Evolutionary conservation across 495 filamentous ascomycete species (phyloP).

Genomic region (Hypoxylon fuscum): DNA sequence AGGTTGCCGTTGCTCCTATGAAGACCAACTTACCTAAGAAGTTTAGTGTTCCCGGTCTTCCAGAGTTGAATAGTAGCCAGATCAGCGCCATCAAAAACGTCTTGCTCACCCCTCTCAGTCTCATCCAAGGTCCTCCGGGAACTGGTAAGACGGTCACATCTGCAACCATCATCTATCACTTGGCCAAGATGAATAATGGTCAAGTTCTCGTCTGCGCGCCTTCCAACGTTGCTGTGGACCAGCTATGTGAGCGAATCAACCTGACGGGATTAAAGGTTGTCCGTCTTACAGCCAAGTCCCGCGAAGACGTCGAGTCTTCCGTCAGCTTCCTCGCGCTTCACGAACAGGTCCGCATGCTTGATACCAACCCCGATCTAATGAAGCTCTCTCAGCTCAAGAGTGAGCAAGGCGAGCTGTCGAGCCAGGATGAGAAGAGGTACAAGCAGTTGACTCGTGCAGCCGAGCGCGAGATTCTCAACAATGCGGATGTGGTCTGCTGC

Average conservation of each 20-base stretch:
- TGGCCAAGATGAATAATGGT: conserved; percentile 93
- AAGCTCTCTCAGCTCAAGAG: conserved; percentile 92
- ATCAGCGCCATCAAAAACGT: conserved; percentile 98
- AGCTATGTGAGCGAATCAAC: conserved; percentile 97
- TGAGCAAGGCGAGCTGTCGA: conserved; percentile 90
- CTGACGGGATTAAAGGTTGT: conserved; percentile 94
- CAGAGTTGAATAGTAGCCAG: conserved; percentile 94
- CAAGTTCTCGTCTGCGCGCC: conserved; percentile 97
- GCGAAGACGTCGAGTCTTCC: conserved; percentile 96
- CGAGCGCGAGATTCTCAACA: conserved; percentile 93
- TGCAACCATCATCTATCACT: conserved; percentile 97
- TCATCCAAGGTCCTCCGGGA: conserved; percentile 97
- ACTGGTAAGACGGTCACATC: conserved; percentile 99
- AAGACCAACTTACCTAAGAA: conserved; percentile 97
- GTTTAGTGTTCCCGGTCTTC: conserved; percentile 93
- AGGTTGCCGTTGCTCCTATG: conserved; percentile 94
- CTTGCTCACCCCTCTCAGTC: conserved; percentile 86
- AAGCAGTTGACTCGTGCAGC: conserved; percentile 93
- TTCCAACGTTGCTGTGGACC: conserved; percentile 98
- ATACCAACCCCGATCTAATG: conserved; percentile 90
- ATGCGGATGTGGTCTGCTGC: conserved; percentile 98
- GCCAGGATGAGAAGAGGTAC: conserved; percentile 97
- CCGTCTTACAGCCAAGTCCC: conserved; percentile 97
- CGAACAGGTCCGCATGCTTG: conserved; percentile 96
- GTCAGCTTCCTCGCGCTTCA: conserved; percentile 95